Conservation (phyloP, 148 eudicot species). For the Fallopia convolvulus region DNA sequence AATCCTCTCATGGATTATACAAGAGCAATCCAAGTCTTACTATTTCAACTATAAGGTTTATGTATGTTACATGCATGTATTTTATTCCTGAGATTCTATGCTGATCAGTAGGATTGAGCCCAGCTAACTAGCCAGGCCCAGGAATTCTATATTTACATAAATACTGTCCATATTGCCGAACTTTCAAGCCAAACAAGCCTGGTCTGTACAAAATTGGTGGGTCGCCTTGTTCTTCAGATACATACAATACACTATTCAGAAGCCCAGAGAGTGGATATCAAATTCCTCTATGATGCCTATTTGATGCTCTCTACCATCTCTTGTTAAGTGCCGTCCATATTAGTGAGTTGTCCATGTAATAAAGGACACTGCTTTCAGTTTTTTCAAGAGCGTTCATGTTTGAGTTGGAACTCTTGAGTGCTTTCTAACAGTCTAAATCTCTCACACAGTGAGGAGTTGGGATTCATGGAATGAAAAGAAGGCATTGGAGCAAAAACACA, state of each 20-base stretch:
- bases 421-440: neutral
- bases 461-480: neutral
- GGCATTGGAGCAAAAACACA: neutral
- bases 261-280: neutral
- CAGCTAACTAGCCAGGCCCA: neutral
- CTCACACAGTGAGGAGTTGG: neutral
- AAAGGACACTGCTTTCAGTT: neutral
- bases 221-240: neutral
- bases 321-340: neutral
- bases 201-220: neutral
- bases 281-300: neutral
- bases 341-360: neutral
- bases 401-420: neutral
- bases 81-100: neutral
- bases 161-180: neutral
- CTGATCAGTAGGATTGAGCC: neutral
- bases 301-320: neutral
- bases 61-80: neutral
- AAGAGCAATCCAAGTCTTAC: neutral
- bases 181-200: neutral
- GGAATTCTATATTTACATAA: too few species aligned
- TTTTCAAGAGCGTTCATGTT: neutral
- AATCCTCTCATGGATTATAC: neutral
- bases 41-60: neutral
- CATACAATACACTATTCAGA: neutral